Conservation (phyloP, 306 rosid genomes). For the Vicia sativa region DNA sequence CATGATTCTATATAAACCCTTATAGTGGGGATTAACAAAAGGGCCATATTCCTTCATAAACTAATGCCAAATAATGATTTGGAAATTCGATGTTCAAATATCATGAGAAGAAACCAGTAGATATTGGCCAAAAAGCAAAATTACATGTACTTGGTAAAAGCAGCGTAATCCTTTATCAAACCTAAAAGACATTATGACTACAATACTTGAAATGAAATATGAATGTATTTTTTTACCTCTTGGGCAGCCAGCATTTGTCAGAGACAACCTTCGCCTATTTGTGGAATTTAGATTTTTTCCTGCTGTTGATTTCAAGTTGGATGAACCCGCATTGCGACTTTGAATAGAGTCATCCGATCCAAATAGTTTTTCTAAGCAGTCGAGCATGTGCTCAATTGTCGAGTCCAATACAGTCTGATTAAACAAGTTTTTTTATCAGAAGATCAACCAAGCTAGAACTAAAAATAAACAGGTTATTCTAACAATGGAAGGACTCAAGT, state of each 20-base stretch:
- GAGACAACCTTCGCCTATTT: slow-evolving; percentile 43
- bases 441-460: slow-evolving; percentile 31
- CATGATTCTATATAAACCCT: slow-evolving; percentile 4
- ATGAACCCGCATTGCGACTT: slow-evolving; percentile 35
- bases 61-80: slow-evolving; percentile 12
- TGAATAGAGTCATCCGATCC: slow-evolving; percentile 46
- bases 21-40: neutral
- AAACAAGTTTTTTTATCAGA: slow-evolving; percentile 15
- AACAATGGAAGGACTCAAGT: neutral
- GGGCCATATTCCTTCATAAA: neutral
- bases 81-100: slow-evolving; percentile 13
- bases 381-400: slow-evolving; percentile 61
- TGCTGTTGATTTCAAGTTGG: slow-evolving; percentile 40
- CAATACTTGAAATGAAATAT: neutral
- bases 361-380: slow-evolving; percentile 63
- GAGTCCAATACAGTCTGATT: slow-evolving; percentile 57
- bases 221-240: slow-evolving; percentile 55
- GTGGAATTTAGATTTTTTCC: slow-evolving; percentile 35
- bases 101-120: slow-evolving; percentile 23
- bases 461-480: slow-evolving; percentile 21
- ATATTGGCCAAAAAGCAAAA: neutral
- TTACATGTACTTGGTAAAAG: too few relatives aligned
- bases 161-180: too few relatives aligned
- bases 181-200: neutral
- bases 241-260: slow-evolving; percentile 39